Evolutionary conservation across 2,329 filamentous ascomycete species (phyloP).

Genomic region (Fusarium pininemorale): DNA sequence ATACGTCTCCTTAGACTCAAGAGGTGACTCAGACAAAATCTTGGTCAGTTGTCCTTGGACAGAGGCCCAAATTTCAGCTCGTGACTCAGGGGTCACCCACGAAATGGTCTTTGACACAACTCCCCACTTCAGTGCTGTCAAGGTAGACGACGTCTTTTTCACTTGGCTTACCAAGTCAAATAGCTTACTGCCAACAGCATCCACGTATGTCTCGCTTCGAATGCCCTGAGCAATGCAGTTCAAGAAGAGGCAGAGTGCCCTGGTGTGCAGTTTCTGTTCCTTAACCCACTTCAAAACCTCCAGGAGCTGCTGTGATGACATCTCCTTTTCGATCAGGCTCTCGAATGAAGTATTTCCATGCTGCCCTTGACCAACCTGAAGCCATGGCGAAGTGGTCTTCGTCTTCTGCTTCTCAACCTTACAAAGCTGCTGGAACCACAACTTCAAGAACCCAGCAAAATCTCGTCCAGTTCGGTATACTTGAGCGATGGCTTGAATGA

Average conservation of each 20-base stretch:
- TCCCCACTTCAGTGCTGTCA: conserved; percentile 53
- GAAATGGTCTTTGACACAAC: conserved; percentile 49
- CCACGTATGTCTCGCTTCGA: conserved; percentile 52
- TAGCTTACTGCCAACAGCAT: conserved; percentile 52
- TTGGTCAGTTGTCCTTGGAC: conserved; percentile 47
- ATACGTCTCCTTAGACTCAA: conserved; percentile 49
- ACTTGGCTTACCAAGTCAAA: conserved; percentile 48
- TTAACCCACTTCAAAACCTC: conserved; percentile 56
- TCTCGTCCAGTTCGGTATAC: conserved; percentile 57
- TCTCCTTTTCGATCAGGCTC: conserved; percentile 52
- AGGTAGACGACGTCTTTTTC: conserved; percentile 42
- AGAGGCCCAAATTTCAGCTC: conserved; percentile 46
- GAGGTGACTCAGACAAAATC: conserved; percentile 45
- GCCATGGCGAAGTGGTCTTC: conserved; percentile 47
- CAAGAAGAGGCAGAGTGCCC: conserved; percentile 54
- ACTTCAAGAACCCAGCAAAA: conserved; percentile 56
- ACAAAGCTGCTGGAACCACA: conserved; percentile 57
- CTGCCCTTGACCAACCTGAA: conserved; percentile 36
- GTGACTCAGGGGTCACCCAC: conserved; percentile 47
- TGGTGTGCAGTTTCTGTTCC: conserved; percentile 42
- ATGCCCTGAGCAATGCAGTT: conserved; percentile 55
- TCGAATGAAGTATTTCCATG: conserved; percentile 30
- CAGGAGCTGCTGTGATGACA: conserved; percentile 56
- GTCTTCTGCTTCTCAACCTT: conserved; percentile 45
- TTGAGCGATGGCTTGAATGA: conserved; percentile 55